Evolutionary conservation across 2,329 filamentous ascomycete species (phyloP).

Genomic region (Bipolaris cookei): DNA sequence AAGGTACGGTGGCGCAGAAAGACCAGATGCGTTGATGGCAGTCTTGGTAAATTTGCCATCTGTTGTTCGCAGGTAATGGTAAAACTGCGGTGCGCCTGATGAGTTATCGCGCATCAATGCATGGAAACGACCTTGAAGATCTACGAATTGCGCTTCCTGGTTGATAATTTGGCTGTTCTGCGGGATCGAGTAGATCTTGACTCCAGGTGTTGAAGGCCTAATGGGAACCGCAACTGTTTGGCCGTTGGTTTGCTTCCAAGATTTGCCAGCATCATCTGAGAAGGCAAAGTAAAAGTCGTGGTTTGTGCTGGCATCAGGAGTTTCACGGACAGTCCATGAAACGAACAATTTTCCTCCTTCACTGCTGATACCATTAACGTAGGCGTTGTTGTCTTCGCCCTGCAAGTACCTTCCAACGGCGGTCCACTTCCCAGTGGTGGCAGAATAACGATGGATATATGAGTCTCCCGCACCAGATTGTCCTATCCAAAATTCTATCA

Average conservation of each 20-base stretch:
- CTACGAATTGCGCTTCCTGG: conserved; percentile 59
- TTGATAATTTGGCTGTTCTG: conserved; percentile 58
- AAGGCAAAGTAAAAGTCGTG: conserved; percentile 59
- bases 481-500: conserved; percentile 60
- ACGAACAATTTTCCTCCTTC: conserved; percentile 49
- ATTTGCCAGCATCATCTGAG: conserved; percentile 54
- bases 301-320: conserved; percentile 57
- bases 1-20: conserved; percentile 42
- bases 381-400: conserved; percentile 58
- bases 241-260: conserved; percentile 53
- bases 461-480: conserved; percentile 59
- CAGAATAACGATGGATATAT: conserved; percentile 56
- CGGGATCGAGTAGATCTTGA: conserved; percentile 55
- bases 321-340: conserved; percentile 60
- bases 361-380: conserved; percentile 58
- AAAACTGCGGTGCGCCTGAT: conserved; percentile 37
- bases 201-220: conserved; percentile 50
- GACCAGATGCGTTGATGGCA: conserved; percentile 35
- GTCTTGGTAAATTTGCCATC: conserved; percentile 42
- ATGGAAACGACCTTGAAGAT: conserved; percentile 56
- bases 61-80: conserved; percentile 42
- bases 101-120: conserved; percentile 56
- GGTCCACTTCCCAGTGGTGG: conserved; percentile 46
- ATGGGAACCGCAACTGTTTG: conserved; percentile 52
- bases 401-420: conserved; percentile 53